Percentiles rank a stretch among this genome's conserved stretches.
Conservation (phyloP, 768 basidiomycete species). For the Cyclocybe cylindracea region DNA sequence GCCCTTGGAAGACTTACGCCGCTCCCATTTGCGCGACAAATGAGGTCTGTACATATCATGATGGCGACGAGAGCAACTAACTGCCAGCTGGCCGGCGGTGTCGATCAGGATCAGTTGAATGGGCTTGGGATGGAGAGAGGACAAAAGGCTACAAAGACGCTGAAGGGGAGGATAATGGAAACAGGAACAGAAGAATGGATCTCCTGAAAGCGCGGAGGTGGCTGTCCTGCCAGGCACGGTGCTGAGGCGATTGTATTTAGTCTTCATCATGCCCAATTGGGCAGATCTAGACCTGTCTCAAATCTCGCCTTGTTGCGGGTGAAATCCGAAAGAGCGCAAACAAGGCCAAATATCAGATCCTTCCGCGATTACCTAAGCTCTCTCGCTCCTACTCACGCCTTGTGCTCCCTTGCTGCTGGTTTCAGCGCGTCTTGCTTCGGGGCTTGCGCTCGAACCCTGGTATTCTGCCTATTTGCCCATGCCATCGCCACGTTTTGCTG, state of each 20-base stretch:
- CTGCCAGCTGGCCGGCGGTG: background rate
- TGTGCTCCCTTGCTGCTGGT: background rate
- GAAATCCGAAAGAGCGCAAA: slow-evolving; percentile 10
- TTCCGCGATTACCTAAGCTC: slow-evolving; percentile 16
- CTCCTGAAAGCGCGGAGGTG: slow-evolving; percentile 42
- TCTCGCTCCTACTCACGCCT: background rate
- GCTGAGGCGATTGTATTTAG: slow-evolving; percentile 14
- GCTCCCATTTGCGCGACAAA: background rate
- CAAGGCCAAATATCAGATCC: slow-evolving; percentile 2
- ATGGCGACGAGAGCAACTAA: slow-evolving; percentile 2
- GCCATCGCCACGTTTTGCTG: slow-evolving; percentile 24
- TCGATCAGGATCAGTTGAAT: slow-evolving; percentile 3
- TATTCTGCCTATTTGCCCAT: slow-evolving; percentile 13
- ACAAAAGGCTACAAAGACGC: slow-evolving; percentile 1
- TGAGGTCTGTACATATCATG: background rate
- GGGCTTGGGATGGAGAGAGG: slow-evolving; percentile 1
- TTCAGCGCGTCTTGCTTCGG: background rate
- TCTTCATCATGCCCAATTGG: slow-evolving; percentile 23
- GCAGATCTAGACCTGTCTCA: slow-evolving; percentile 13
- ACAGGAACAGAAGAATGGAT: slow-evolving; percentile 17
- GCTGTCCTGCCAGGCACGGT: slow-evolving; percentile 30
- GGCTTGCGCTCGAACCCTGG: background rate
- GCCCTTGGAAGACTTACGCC: background rate
- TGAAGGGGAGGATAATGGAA: slow-evolving; percentile 11
- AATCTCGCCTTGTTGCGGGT: slow-evolving; percentile 16